Evolutionary conservation across 2,329 filamentous ascomycete species (phyloP), one percentile per base, ranked within the genome.

Genomic region (Aschersonia sp.): DNA sequence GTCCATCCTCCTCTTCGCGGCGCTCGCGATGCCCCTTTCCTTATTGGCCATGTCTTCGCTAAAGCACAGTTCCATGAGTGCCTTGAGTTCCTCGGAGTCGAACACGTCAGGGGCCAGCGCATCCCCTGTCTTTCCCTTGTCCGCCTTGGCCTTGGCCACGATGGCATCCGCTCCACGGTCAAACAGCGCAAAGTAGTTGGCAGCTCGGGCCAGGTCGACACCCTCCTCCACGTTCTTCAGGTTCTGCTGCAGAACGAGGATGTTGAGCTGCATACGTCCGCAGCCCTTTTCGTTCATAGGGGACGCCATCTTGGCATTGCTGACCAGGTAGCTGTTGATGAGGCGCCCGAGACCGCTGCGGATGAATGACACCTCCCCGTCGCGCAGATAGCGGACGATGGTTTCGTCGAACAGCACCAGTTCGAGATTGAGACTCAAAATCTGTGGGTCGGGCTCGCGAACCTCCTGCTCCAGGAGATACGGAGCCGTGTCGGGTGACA

Each of bases 201-300:
- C 74, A 1, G 82, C 77, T 38, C 77, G 69, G 4, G 72, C 71
- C 31, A 91, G 70, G 49, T 77, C 73, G 3, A 85, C 82, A 6
- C 75, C 76, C 2, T 77, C 72, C 63, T 92, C 88, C 47, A 98
- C 82, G 55, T 94, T 94, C 69, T 95, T 95, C 48, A 98, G 78
- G 58, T 95, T 96, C 62, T 98, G 92, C 66, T 97, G 91, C 46
- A 98, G 71, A 41, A 98, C 92, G 30, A 96, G 75, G 45, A 96
- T 88, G 62, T 98, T 95, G 58, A 97, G 78, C 62, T 89, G 84
- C 78, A 98, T 89, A 40, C 89, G 78, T n/a, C 82, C 80, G 51
- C 83, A 86, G 42, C 92, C 92, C 56, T 84, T 78, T 40, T 68
- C 70, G 62, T 98, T 96, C 81, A 98, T 91, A 5, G 84, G 81